phyloP scores from a whole-genome alignment of 441 rosid species.

The Gossypium davidsonii region DNA sequence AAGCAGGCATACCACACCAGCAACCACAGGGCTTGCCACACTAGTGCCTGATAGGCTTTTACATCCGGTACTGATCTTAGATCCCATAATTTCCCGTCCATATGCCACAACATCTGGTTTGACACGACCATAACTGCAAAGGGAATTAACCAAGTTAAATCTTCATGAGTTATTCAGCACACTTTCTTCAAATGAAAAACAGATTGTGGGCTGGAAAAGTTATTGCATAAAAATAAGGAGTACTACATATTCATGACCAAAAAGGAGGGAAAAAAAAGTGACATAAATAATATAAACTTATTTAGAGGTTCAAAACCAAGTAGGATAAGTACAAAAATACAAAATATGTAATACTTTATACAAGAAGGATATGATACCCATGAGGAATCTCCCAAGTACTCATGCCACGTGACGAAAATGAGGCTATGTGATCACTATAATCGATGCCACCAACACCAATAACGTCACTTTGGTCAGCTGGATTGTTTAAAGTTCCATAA shows the following conservation, averaged over 20 bases:
- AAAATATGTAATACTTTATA: background rate
- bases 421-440: conserved; percentile 90
- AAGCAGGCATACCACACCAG: conserved; percentile 95
- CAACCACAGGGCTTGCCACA: conserved; percentile 98
- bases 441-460: conserved; percentile 82
- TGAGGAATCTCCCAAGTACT: conserved; percentile 99
- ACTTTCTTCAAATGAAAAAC: background rate
- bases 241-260: background rate
- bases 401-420: conserved; percentile 99
- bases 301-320: background rate
- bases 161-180: background rate
- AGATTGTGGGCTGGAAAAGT: background rate
- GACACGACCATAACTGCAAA: conserved; percentile 82
- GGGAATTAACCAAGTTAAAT: background rate
- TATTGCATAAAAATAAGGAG: background rate
- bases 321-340: background rate
- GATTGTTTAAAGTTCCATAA: conserved; percentile 96
- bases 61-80: conserved; percentile 94
- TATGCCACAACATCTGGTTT: conserved; percentile 98
- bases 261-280: background rate
- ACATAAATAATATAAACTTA: background rate
- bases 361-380: conserved; percentile 46
- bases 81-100: conserved; percentile 96
- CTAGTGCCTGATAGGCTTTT: conserved; percentile 98
- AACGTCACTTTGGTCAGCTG: conserved; percentile 98